Evolutionary conservation across 2,329 filamentous ascomycete genomes (phyloP), one percentile per base, ranked within the genome.

Genomic region (Teratosphaeria pseudoeucalypti): DNA sequence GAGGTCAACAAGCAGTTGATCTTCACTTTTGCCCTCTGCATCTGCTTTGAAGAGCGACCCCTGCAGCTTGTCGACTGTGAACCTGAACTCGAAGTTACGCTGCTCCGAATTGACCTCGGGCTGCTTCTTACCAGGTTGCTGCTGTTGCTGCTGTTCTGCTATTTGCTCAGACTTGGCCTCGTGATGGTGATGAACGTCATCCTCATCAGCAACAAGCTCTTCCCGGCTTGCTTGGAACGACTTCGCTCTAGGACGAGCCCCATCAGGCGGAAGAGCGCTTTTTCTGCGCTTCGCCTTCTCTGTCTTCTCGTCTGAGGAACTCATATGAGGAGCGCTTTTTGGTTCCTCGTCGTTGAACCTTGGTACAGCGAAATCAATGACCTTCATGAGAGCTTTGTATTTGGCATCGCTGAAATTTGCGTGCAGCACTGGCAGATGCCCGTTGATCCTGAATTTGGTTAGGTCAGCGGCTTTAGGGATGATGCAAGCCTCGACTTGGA

Each of bases 301-400:
- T 60, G 11, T 26, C 39, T 34, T 47, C 54, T 58, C 12, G 19
- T 49, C 43, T n/a, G 43, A 10, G 16, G n/a, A n/a, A 49, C 43
- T 19, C 19, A n/a, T 10, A 19, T 49, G 43, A 52, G 59, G 53
- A 49, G 58, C 34, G 19, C 62, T 60, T 9, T 61, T 55, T 47
- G 6, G 56, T 14, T 54, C 54, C 3, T 59, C 53, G 19, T 70
- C 59, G 29, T 84, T 82, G 60, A 97, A 87, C 62, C 88, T 92
- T 1, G 94, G 95, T 61, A 99, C 89, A 0, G 94, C 92, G 59
- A 96, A 91, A 61, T 99, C 92, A 62, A 99, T 92, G 52, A 99
- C 81, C 67, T 86, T 92, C 94, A 99, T 99, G 61, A 99, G 74
- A 54, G 85, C 92, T 77, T 97, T 99, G 78, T 99, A 99, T 72